Evolutionary conservation across 495 filamentous ascomycete species (phyloP), one percentile per base, ranked within the genome.

Genomic region (Hypoxylon crocopeplum): DNA sequence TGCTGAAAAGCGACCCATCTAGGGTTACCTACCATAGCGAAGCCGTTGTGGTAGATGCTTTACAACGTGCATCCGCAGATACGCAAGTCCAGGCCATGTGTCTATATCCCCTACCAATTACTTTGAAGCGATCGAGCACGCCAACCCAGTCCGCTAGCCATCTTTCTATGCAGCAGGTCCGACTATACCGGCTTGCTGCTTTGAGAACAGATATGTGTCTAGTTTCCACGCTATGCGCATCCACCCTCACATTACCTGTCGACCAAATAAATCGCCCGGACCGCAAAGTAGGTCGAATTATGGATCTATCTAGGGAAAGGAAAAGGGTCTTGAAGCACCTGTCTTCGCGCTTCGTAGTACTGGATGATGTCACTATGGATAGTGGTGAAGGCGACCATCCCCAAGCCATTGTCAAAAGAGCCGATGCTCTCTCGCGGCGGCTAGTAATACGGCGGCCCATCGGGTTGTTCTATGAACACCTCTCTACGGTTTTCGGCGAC

Each of bases 381-480:
- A 41, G 11, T 13, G 2, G 19, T 34, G 50, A 56, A 24, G 39
- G 22, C 7, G 32, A 44, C 44, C 30, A 15, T 5, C 19, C 10
- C 16, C 44, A 36, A 34, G 10, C 12, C 17, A 40, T 15, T 11
- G 17, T 11, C 10, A 27, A 13, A 36, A 15, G 1, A 40, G 7
- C 20, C 16, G 13, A n/a, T 11, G 15, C 1, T 7, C 17, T 41
- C 27, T n/a, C 38, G 48, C 50, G 25, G 2, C 33, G 45, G 55
- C 36, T 40, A 33, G 30, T 51, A 15, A 21, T 49, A 20, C 32
- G n/a, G 32, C 62, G 61, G 30, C 40, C 48, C n/a, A 24, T 67
- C 8, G 48, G 51, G n/a, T n/a, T 50, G 13, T 68, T 66, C 12
- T 65, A 71, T 32, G 58, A 70, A 8, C 45, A 65, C 34, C 44